Conservation (phyloP, 1,139 yeast genomes). For the Lodderomyces pseudojiufengensis region DNA sequence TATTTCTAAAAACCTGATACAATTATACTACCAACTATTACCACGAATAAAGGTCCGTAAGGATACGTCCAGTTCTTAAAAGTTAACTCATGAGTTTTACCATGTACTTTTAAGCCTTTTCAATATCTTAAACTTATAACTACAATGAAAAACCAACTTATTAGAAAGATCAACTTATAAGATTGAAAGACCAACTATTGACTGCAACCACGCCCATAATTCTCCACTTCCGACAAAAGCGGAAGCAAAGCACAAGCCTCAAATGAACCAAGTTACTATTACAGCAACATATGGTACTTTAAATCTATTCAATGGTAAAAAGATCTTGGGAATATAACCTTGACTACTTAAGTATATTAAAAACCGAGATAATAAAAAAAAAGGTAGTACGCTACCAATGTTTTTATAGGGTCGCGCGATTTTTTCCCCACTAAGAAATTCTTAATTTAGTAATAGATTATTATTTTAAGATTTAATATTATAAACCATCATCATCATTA, state of each 20-base stretch:
- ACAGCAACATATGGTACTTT: constrained; percentile 41
- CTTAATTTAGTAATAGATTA: too few relatives aligned
- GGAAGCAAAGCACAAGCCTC: constrained; percentile 43
- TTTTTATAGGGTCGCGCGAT: too few relatives aligned
- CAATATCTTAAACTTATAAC: constrained; percentile 39
- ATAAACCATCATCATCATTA: too few relatives aligned
- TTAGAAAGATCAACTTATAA: too few relatives aligned
- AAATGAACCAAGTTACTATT: constrained; percentile 37
- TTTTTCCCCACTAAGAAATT: too few relatives aligned
- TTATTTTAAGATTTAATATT: too few relatives aligned
- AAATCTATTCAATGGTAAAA: constrained; percentile 33
- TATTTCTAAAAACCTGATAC: too few relatives aligned
- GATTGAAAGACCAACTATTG: constrained; percentile 43
- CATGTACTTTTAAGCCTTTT: constrained; percentile 35
- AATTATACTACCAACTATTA: constrained; percentile 32
- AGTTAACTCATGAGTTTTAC: constrained; percentile 31
- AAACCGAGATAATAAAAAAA: too few relatives aligned
- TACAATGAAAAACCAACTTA: constrained; percentile 43
- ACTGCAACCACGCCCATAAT: constrained; percentile 44
- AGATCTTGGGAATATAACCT: constrained; percentile 36
- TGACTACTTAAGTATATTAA: constrained; percentile 41
- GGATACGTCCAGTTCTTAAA: constrained; percentile 43
- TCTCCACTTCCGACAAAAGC: constrained; percentile 43
- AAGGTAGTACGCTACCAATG: too few relatives aligned
- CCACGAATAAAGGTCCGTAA: constrained; percentile 38